phyloP scores from a whole-genome alignment of 306 rosid species.

The Sicyos baderoa region DNA sequence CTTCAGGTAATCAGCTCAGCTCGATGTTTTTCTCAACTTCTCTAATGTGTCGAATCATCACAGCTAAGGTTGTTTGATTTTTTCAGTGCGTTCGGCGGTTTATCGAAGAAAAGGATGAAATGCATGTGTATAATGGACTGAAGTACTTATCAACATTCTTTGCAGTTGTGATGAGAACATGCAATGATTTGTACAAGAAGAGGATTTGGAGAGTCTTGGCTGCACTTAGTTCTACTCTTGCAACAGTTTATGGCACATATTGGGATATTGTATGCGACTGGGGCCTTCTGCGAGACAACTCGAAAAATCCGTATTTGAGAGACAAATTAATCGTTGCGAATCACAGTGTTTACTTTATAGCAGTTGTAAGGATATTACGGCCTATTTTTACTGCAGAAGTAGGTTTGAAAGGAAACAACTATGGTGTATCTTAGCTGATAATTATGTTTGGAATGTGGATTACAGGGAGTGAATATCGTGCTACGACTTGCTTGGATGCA shows the following conservation, averaged over 20 bases:
- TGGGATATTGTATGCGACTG: constrained; percentile 55
- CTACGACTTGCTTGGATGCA: constrained; percentile 74
- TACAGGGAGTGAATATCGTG: constrained; percentile 56
- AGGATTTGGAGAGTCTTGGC: constrained; percentile 28
- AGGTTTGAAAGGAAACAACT: background rate
- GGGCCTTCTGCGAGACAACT: constrained; percentile 41
- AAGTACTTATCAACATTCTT: constrained; percentile 35
- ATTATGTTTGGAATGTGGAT: background rate
- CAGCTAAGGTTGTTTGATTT: background rate
- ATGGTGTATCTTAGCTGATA: background rate
- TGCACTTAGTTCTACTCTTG: constrained; percentile 30
- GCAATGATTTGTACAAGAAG: constrained; percentile 21
- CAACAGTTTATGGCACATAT: constrained; percentile 35
- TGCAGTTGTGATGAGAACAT: constrained; percentile 48
- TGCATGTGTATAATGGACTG: constrained; percentile 36
- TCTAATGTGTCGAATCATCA: background rate
- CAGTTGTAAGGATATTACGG: constrained; percentile 36
- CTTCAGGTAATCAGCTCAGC: constrained; percentile 44
- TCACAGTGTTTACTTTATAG: constrained; percentile 46
- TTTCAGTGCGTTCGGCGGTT: constrained; percentile 43
- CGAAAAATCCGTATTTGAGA: constrained; percentile 58
- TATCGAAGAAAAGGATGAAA: constrained; percentile 38
- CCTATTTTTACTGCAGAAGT: background rate
- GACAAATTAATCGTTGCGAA: constrained; percentile 48
- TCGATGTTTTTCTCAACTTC: background rate